phyloP scores from a whole-genome alignment of 192 early-diverging fungal species.

The Umbelopsis sp. region DNA sequence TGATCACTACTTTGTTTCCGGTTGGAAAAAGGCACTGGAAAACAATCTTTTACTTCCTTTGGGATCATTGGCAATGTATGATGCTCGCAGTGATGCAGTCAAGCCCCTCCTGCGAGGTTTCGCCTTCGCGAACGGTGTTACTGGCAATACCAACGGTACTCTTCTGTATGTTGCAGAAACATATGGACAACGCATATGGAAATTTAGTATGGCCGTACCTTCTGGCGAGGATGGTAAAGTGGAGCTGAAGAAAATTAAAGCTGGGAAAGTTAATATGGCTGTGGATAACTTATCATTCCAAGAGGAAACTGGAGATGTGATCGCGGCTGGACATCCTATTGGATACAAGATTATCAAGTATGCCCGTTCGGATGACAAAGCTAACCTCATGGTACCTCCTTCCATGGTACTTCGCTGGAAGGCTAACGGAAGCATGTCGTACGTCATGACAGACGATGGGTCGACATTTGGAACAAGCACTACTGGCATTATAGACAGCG shows the following conservation, averaged over 20 bases:
- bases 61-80: conserved; percentile 26
- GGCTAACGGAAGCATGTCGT: not conserved
- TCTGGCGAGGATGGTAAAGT: not conserved
- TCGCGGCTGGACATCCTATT: conserved; percentile 36
- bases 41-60: conserved; percentile 27
- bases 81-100: conserved; percentile 19
- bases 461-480: conserved; percentile 14
- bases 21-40: conserved; percentile 24
- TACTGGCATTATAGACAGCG: conserved; percentile 16
- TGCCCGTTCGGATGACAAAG: not conserved
- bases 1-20: conserved; percentile 23
- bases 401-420: conserved; percentile 29
- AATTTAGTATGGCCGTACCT: conserved; percentile 15
- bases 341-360: conserved; percentile 17
- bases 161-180: conserved; percentile 30
- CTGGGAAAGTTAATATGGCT: conserved; percentile 23
- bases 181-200: conserved; percentile 8
- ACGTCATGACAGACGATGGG: conserved; percentile 24
- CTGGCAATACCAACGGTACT: conserved; percentile 18
- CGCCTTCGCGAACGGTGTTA: conserved; percentile 36
- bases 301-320: conserved; percentile 1
- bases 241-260: conserved; percentile 5
- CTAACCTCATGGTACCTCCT: conserved; percentile 2
- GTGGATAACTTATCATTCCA: conserved; percentile 32
- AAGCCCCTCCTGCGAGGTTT: conserved; percentile 11